These are phyloP conservation scores for Parastagonospora nodorum DNA, from an alignment of 2,329 filamentous ascomycete genomes.

Conservation along the genomic window DNA sequence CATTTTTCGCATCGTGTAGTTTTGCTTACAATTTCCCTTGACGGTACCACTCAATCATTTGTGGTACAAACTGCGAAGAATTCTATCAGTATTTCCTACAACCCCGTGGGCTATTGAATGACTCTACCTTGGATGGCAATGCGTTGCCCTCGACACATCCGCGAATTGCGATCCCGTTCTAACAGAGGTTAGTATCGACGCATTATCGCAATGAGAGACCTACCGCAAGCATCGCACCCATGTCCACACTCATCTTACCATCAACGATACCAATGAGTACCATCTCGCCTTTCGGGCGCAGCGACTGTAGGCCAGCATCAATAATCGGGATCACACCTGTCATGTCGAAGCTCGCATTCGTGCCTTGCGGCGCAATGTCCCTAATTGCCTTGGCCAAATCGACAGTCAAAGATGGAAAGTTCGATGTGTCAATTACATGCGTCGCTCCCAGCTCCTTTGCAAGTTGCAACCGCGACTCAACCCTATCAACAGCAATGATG, in stretches of 20 bases:
- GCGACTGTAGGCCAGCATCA: constrained; percentile 49
- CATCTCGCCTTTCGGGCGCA: constrained; percentile 54
- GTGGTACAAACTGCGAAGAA: constrained; percentile 48
- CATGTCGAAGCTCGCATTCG: constrained; percentile 56
- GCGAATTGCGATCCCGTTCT: constrained; percentile 54
- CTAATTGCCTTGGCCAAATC: constrained; percentile 44
- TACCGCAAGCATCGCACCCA: constrained; percentile 53
- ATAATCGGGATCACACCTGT: constrained; percentile 54
- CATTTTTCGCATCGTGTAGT: neutral
- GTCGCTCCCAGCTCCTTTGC: constrained; percentile 48
- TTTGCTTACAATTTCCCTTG: constrained; percentile 48
- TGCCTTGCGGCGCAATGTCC: constrained; percentile 45
- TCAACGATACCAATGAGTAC: constrained; percentile 58
- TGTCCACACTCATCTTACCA: constrained; percentile 50
- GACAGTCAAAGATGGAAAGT: constrained; percentile 11
- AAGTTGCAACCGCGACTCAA: constrained; percentile 40
- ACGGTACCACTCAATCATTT: constrained; percentile 56
- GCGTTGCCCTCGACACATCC: constrained; percentile 56
- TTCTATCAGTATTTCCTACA: neutral
- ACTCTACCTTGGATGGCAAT: constrained; percentile 37
- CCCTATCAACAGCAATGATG: constrained; percentile 48
- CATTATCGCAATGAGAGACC: neutral
- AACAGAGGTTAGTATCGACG: neutral
- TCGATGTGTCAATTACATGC: constrained; percentile 44
- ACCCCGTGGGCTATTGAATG: too few species aligned